phyloP scores from a whole-genome alignment of 441 rosid genomes.

The Bruguiera hainesii region DNA sequence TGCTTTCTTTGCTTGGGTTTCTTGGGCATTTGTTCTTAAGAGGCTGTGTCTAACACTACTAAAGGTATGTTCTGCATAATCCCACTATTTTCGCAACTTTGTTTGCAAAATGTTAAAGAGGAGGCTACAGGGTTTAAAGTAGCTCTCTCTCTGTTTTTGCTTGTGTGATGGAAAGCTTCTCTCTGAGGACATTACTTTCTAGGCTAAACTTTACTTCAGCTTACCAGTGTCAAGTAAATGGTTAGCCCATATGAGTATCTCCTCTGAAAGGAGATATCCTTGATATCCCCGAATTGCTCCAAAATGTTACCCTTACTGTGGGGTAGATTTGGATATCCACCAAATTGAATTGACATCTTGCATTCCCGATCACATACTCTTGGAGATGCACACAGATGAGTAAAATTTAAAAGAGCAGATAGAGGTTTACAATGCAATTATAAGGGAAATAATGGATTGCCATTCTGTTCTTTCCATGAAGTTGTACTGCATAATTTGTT shows the following conservation, averaged over 20 bases:
- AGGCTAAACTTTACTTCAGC: too few relatives aligned
- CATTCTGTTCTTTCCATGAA: background rate
- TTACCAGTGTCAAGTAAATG: background rate
- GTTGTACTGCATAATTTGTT: constrained; percentile 12
- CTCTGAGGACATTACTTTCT: too few relatives aligned
- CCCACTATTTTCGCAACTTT: background rate
- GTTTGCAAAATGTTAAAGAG: background rate
- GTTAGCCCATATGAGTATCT: background rate
- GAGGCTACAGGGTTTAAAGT: background rate
- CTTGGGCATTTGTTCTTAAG: too few relatives aligned
- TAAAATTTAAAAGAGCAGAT: background rate
- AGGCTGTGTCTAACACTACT: too few relatives aligned
- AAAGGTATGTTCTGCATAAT: background rate
- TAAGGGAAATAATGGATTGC: background rate
- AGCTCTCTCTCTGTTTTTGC: background rate
- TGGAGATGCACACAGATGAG: too few relatives aligned
- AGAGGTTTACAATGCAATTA: background rate
- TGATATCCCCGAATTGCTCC: background rate
- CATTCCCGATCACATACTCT: too few relatives aligned
- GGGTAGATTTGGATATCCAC: too few relatives aligned
- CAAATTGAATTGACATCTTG: too few relatives aligned
- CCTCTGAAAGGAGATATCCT: background rate
- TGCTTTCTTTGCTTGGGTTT: too few relatives aligned
- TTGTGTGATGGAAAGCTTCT: too few relatives aligned
- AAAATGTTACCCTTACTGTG: background rate